Conservation (phyloP, 306 rosid species). For the Gillenia trifoliata region DNA sequence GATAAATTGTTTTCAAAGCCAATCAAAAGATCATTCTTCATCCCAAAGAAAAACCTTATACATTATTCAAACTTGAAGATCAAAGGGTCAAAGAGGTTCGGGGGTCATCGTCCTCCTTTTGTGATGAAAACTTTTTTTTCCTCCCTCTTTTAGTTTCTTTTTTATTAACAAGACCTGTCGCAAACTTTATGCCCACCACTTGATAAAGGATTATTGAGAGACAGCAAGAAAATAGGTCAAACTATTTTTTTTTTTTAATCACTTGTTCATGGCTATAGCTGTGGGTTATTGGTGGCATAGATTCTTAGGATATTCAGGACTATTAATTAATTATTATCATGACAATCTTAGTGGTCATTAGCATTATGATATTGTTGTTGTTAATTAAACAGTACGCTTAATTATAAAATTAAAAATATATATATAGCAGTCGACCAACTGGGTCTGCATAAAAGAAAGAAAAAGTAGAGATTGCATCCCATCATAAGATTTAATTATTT, state of each 20-base stretch:
- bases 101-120: not conserved
- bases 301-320: constrained; percentile 2
- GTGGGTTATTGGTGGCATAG: constrained; percentile 6
- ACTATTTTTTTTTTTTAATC: no score
- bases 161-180: not conserved
- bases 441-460: not conserved
- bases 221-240: no score
- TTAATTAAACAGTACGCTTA: not conserved
- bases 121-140: not conserved
- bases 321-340: not conserved
- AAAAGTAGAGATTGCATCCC: not conserved
- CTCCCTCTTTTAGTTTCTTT: not conserved
- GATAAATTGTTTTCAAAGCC: not conserved
- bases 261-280: not conserved
- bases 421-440: no score
- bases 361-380: not conserved
- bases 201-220: not conserved
- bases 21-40: not conserved
- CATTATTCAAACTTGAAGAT: not conserved
- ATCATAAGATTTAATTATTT: not conserved
- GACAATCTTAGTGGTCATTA: constrained; percentile 1
- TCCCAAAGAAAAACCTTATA: not conserved
- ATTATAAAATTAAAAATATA: not conserved
- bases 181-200: constrained; percentile 4
- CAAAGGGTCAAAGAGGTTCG: not conserved